Conservation (phyloP, 306 rosid species). For the Casuarina glauca region DNA sequence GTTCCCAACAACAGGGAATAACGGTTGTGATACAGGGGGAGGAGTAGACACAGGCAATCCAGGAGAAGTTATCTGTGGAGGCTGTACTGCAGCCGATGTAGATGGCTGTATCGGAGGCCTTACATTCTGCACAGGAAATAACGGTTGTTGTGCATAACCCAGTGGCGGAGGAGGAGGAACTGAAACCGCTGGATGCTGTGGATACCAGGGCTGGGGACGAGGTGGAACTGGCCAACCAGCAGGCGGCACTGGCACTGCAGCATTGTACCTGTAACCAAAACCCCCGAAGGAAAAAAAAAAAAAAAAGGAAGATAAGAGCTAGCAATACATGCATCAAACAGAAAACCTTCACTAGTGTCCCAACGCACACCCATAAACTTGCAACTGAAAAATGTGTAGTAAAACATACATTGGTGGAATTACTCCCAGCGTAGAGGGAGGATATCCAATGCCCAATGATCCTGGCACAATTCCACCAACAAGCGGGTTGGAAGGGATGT, state of each 20-base stretch:
- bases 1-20: constrained; percentile 90
- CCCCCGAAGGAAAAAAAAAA: not conserved
- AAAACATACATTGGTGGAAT: constrained; percentile 74
- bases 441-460: constrained; percentile 67
- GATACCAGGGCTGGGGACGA: constrained; percentile 86
- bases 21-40: constrained; percentile 84
- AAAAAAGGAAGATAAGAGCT: not conserved
- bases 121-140: constrained; percentile 91
- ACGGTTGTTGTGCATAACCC: constrained; percentile 77
- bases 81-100: constrained; percentile 50
- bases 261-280: constrained; percentile 57
- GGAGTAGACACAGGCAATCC: constrained; percentile 73
- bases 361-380: constrained; percentile 2
- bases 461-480: constrained; percentile 70
- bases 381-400: constrained; percentile 12
- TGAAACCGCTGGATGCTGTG: constrained; percentile 70
- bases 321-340: not conserved
- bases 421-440: constrained; percentile 62
- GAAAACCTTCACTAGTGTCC: constrained; percentile 6
- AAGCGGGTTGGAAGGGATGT: constrained; percentile 58
- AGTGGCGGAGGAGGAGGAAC: constrained; percentile 69
- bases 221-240: constrained; percentile 76
- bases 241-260: constrained; percentile 61
- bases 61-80: constrained; percentile 71
- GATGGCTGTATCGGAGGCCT: constrained; percentile 69